Conservation (phyloP, 768 basidiomycete species). For the Termitomyces titanicus region DNA sequence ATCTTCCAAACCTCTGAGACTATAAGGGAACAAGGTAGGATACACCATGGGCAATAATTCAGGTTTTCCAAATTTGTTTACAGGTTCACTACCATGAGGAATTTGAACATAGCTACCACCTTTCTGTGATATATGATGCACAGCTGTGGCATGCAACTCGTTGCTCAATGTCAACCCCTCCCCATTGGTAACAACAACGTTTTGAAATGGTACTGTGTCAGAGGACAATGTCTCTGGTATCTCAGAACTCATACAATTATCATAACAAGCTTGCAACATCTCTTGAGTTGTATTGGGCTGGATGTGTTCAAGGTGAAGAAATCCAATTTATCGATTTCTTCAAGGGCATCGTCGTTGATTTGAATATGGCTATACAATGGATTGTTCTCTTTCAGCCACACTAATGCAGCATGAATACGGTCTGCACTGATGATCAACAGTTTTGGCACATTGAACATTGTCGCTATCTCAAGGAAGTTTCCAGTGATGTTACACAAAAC, state of each 20-base stretch:
- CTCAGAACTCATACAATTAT: background rate
- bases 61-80: slow-evolving; percentile 34
- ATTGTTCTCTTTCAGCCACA: background rate
- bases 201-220: background rate
- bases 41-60: slow-evolving; percentile 34
- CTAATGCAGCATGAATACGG: background rate
- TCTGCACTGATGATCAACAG: background rate
- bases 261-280: background rate
- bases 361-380: background rate
- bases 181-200: background rate
- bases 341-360: background rate
- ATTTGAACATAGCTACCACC: background rate
- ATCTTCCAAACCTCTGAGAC: slow-evolving; percentile 39
- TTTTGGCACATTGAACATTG: no score
- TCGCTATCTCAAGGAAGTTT: no score
- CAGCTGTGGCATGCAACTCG: background rate
- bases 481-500: no score
- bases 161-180: background rate
- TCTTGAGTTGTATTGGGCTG: no score
- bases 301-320: background rate
- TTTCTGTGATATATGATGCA: background rate
- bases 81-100: background rate
- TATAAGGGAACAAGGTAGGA: slow-evolving; percentile 41
- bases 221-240: no score
- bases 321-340: background rate